Conservation (phyloP, 805 yeast genomes). For the Wickerhamiella spandovensis region DNA sequence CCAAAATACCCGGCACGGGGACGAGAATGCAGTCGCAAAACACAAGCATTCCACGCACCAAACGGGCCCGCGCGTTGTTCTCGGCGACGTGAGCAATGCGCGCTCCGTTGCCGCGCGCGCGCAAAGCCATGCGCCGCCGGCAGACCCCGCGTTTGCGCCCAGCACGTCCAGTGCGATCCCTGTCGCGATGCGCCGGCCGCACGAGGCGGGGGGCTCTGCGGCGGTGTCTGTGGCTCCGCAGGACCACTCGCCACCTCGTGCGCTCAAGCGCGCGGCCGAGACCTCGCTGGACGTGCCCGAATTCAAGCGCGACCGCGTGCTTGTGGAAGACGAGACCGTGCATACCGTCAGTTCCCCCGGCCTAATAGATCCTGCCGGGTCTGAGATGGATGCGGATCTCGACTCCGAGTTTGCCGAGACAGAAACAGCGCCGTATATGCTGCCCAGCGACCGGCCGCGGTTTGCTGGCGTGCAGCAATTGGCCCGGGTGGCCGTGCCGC, state of each 20-base stretch:
- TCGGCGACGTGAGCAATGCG: neutral
- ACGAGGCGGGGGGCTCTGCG: no score
- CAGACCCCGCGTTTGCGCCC: no score
- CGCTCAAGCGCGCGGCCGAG: neutral
- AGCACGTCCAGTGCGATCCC: no score
- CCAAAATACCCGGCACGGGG: neutral
- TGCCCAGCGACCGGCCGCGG: neutral
- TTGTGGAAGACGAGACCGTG: neutral
- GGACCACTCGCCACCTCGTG: neutral
- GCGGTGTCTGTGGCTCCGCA: no score
- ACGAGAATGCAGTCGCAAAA: neutral
- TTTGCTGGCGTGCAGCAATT: neutral
- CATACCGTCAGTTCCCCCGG: neutral
- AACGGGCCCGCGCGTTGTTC: neutral
- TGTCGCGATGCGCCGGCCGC: neutral
- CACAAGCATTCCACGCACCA: neutral
- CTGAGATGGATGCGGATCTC: neutral
- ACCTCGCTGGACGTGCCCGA: neutral
- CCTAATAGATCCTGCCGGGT: neutral
- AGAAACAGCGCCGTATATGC: neutral
- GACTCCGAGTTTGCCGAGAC: neutral
- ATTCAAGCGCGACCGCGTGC: neutral
- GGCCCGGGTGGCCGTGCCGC: constrained; percentile 2
- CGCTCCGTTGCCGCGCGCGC: neutral
- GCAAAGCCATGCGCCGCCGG: no score